Evolutionary conservation across 192 early-diverging fungal species (phyloP).

Genomic region (Phycomyces blakesleeanus): DNA sequence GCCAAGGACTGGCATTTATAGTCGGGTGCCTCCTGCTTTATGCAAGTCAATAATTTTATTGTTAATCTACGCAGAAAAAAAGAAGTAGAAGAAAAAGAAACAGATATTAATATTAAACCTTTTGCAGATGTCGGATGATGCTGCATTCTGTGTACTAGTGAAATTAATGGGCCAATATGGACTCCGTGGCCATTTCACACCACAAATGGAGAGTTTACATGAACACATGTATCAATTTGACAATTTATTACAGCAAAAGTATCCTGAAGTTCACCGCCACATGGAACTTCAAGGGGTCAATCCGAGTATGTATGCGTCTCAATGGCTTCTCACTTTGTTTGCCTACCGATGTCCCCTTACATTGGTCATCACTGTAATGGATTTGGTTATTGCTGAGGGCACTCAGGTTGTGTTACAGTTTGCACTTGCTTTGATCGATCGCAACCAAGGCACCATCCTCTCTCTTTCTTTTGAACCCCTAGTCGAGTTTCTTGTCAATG

Average conservation of each 20-base stretch:
- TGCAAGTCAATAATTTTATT: constrained; percentile 43
- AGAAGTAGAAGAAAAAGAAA: too few species aligned
- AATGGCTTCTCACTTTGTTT: constrained; percentile 99
- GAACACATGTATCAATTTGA: constrained; percentile 90
- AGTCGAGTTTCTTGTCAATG: constrained; percentile 85
- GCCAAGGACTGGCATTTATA: constrained; percentile 95
- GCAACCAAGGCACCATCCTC: constrained; percentile 76
- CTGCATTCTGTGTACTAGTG: constrained; percentile 91
- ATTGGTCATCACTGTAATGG: constrained; percentile 83
- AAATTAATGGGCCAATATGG: constrained; percentile 86
- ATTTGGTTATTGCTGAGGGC: constrained; percentile 92
- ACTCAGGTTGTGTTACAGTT: constrained; percentile 82
- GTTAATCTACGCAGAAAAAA: too few species aligned
- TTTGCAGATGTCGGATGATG: constrained; percentile 92
- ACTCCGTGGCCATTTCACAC: constrained; percentile 88
- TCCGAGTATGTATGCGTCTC: constrained; percentile 94
- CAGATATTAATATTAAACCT: background rate
- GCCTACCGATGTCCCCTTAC: constrained; percentile 94
- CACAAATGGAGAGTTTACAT: constrained; percentile 86
- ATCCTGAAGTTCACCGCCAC: constrained; percentile 80
- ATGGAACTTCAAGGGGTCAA: constrained; percentile 78
- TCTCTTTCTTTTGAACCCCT: constrained; percentile 79
- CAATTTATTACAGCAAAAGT: constrained; percentile 71
- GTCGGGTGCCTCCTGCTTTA: constrained; percentile 88
- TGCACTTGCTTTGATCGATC: constrained; percentile 80